Percentiles rank a stretch among this genome's conserved stretches.
phyloP scores from a whole-genome alignment of 2,329 filamentous ascomycete genomes.

The Pseudopithomyces chartarum region DNA sequence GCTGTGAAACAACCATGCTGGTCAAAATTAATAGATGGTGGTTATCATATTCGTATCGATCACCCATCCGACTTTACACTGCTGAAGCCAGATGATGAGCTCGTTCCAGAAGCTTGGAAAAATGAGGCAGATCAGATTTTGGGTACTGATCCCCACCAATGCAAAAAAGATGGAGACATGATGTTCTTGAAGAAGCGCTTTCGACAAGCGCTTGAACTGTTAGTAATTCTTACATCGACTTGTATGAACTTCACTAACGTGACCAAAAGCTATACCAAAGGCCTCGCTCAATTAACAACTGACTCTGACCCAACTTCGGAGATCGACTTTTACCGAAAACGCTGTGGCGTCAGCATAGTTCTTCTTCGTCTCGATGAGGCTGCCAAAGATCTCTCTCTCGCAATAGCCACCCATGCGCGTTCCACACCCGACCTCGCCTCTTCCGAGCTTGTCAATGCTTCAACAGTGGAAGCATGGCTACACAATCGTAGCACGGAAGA shows the following conservation, averaged over 20 bases:
- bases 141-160: conserved; percentile 10
- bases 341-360: conserved; percentile 30
- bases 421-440: conserved; percentile 6
- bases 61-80: conserved; percentile 29
- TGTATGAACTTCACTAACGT: background rate
- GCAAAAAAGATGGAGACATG: conserved; percentile 32
- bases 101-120: conserved; percentile 17
- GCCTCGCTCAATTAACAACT: conserved; percentile 2
- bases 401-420: conserved; percentile 19
- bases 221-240: background rate
- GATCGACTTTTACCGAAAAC: conserved; percentile 29
- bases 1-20: conserved; percentile 29
- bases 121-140: background rate
- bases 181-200: conserved; percentile 33
- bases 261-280: conserved; percentile 20
- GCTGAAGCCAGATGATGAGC: conserved; percentile 9
- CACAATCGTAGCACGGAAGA: conserved; percentile 19
- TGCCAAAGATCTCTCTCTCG: conserved; percentile 21
- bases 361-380: conserved; percentile 31
- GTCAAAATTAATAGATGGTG: conserved; percentile 16
- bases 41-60: conserved; percentile 28
- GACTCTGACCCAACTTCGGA: conserved; percentile 4
- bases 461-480: conserved; percentile 20
- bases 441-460: conserved; percentile 9
- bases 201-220: conserved; percentile 24